Base-by-base conservation (phyloP, 805 yeast genomes). In the Kodamaea laetipori region DNA sequence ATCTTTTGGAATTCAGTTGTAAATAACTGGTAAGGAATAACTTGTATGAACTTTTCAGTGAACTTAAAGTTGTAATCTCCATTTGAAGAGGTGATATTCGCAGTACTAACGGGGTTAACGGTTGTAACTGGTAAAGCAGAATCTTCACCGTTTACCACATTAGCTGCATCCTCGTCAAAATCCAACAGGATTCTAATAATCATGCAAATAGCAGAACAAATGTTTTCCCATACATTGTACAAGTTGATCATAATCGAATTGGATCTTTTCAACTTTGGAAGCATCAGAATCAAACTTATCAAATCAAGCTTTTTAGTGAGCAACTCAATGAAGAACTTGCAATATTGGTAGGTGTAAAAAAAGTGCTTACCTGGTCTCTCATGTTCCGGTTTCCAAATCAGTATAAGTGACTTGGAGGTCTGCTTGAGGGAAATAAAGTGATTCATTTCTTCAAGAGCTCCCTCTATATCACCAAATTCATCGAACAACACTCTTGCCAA, bases 301-400 rank as follows among this genome's bases (percentile, higher is more conserved):
- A 84, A 68, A 53, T 89, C 92, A 7, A 71, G 64, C 6, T 76
- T 69, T 18, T 69, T 61, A 25, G 72, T 66, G 17, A 87, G 61
- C 17, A 90, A 55, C 16, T 76, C 76, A 37, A 85, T 74, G 53
- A 74, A 82, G 56, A 83, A 85, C 37, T 67, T 60, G 16, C 87
- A 77, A 57, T 94, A 92, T 42, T 81, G 79, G 50, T 72, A 76
- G 24, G 84, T 83, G 63, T 85, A 89, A 8, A 80, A 80, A 59
- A 90, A 92, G 63, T 92, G 97, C 53, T 86, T 88, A 0, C 99
- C 99, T 0, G 97, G 94, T 15, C 95, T 66, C 60, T 95, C 99
- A 53, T 73, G 62, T 37, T 90, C 96, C 0, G 97, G 95, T 53
- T 89, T 89, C 98, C 99, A 94, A 45, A 94, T 86, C 51, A 80